Percentiles rank a stretch among this genome's conserved stretches.
These are phyloP conservation scores for Fusarium sp. DNA, from an alignment of 2,329 filamentous ascomycete genomes.

Conservation along the genomic window DNA sequence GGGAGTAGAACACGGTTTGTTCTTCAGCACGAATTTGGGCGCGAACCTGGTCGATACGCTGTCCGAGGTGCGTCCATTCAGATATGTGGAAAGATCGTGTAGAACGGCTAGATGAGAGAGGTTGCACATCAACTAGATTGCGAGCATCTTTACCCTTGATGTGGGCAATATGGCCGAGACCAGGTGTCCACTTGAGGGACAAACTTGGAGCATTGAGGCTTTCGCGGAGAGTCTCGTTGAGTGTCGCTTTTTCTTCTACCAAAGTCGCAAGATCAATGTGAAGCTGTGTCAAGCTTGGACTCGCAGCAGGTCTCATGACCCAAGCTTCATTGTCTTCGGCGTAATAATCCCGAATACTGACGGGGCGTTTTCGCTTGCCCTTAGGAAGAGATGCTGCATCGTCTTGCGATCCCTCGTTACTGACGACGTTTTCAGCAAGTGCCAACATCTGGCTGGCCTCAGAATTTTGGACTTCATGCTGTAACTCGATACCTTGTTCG, in stretches of 20 bases:
- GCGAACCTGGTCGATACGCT: conserved; percentile 80
- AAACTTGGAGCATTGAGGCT: conserved; percentile 74
- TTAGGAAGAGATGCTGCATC: conserved; percentile 68
- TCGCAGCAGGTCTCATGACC: conserved; percentile 78
- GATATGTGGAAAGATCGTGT: conserved; percentile 87
- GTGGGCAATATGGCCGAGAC: conserved; percentile 90
- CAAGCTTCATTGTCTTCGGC: conserved; percentile 70
- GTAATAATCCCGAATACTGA: conserved; percentile 68
- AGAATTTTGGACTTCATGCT: conserved; percentile 81
- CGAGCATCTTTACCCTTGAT: conserved; percentile 82
- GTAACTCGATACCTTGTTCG: conserved; percentile 87
- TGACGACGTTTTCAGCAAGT: conserved; percentile 78
- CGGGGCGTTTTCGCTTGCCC: conserved; percentile 58
- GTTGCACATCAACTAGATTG: conserved; percentile 50
- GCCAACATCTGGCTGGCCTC: conserved; percentile 77
- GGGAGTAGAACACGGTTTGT: conserved; percentile 78
- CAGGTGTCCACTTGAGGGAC: conserved; percentile 86
- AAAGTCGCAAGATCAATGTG: conserved; percentile 76
- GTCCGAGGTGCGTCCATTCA: conserved; percentile 86
- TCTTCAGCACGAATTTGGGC: conserved; percentile 87
- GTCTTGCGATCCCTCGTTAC: conserved; percentile 73
- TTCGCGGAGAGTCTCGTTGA: conserved; percentile 72
- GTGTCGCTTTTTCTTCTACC: conserved; percentile 66
- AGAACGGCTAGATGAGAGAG: conserved; percentile 81
- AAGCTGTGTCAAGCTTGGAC: conserved; percentile 71